Percentiles rank a stretch among this genome's conserved stretches.
Evolutionary conservation across 345 rosid species (phyloP).

Genomic region (Arabis hirsuta): DNA sequence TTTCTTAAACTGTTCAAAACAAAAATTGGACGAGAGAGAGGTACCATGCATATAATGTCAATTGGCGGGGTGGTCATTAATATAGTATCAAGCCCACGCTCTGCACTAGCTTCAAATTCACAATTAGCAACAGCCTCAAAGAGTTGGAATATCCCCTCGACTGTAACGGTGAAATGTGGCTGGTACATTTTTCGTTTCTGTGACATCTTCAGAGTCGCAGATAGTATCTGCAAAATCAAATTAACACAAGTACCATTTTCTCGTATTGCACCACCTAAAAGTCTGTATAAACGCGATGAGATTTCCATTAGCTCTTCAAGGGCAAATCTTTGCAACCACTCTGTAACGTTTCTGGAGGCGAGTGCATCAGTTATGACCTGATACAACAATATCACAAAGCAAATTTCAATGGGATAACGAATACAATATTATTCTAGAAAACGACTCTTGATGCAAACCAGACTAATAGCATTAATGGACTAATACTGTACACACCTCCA

Average conservation of each 20-base stretch:
- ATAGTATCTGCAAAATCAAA: slow-evolving; percentile 57
- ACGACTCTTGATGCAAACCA: slow-evolving; percentile 8
- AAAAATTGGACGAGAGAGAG: too few relatives aligned
- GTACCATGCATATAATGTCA: slow-evolving; percentile 51
- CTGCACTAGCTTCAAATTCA: slow-evolving; percentile 45
- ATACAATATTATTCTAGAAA: slow-evolving; percentile 8
- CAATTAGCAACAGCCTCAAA: slow-evolving; percentile 52
- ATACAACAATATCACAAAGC: slow-evolving; percentile 31
- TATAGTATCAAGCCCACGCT: slow-evolving; percentile 35
- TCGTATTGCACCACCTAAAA: slow-evolving; percentile 53
- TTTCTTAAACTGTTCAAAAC: too few relatives aligned
- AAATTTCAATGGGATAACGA: slow-evolving; percentile 18
- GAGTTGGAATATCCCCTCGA: slow-evolving; percentile 64
- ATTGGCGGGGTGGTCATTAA: slow-evolving; percentile 72
- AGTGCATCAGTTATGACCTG: slow-evolving; percentile 61
- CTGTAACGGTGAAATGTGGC: slow-evolving; percentile 74
- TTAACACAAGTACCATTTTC: slow-evolving; percentile 47
- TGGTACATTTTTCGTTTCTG: slow-evolving; percentile 71
- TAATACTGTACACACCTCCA: slow-evolving; percentile 56
- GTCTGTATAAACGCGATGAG: slow-evolving; percentile 63
- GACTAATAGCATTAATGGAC: slow-evolving; percentile 25
- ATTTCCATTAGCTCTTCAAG: slow-evolving; percentile 79
- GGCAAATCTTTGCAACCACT: slow-evolving; percentile 78
- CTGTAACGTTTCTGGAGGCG: slow-evolving; percentile 55
- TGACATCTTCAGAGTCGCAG: slow-evolving; percentile 64